Percentiles rank a stretch among this genome's conserved stretches.
Conservation (phyloP, 2,329 filamentous ascomycete species). For the Metarhizium robertsii region DNA sequence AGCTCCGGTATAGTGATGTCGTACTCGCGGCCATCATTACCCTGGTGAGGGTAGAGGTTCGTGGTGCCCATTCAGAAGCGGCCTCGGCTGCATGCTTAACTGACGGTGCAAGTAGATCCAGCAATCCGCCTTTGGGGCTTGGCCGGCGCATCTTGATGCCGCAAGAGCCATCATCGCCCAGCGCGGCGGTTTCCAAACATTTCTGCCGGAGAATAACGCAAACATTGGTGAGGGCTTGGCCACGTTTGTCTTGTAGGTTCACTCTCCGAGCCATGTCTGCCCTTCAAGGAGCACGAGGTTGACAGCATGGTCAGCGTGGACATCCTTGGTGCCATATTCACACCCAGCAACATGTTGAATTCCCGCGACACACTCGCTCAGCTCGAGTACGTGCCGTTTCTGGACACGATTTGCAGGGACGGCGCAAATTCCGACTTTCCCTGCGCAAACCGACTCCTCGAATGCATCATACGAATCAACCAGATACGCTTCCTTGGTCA, state of each 20-base stretch:
- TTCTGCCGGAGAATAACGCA: not conserved
- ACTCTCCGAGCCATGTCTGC: not conserved
- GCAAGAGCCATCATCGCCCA: constrained; percentile 8
- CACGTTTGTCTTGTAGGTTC: too few species aligned
- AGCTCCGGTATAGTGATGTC: too few species aligned
- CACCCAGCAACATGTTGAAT: not conserved
- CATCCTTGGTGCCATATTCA: constrained; percentile 1
- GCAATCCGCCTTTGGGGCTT: constrained; percentile 10
- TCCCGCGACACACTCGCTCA: not conserved
- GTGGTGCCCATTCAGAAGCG: too few species aligned
- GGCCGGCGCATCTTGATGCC: constrained; percentile 6
- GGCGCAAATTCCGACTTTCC: constrained; percentile 1
- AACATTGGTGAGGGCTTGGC: not conserved
- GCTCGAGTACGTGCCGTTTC: too few species aligned
- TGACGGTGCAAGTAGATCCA: not conserved
- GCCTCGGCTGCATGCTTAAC: too few species aligned
- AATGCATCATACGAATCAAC: constrained; percentile 1
- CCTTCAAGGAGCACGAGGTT: not conserved
- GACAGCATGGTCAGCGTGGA: constrained; percentile 1
- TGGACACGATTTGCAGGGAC: not conserved
- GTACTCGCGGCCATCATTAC: too few species aligned
- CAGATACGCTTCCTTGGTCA: not conserved
- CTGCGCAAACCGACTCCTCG: not conserved
- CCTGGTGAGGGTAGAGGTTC: too few species aligned
- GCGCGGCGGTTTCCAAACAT: not conserved